Percentiles rank a stretch among this genome's conserved stretches.
Conservation (phyloP, 1,284 basidiomycete species). For the Ceratobasidium sp. region DNA sequence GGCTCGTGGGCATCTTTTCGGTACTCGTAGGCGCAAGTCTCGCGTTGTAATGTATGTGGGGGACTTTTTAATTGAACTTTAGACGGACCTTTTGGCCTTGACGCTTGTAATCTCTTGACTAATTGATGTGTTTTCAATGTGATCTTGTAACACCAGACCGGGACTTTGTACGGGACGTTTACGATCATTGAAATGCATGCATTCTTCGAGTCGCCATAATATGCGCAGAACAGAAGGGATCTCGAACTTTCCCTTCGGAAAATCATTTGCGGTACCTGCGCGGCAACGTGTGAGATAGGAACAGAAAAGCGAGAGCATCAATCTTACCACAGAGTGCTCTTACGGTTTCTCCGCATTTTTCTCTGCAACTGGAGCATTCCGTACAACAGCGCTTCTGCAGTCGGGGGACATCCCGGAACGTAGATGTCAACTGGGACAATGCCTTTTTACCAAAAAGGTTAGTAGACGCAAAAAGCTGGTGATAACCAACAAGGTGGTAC, state of each 20-base stretch:
- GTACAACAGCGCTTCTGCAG: slow-evolving; percentile 93
- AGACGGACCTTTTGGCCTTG: slow-evolving; percentile 9
- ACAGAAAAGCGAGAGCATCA: slow-evolving; percentile 15
- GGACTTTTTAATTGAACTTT: neutral
- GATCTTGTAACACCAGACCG: slow-evolving; percentile 1
- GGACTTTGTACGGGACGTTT: slow-evolving; percentile 27
- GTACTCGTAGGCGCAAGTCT: slow-evolving; percentile 24
- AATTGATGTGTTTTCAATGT: neutral
- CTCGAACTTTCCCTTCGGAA: neutral
- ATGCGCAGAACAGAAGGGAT: neutral
- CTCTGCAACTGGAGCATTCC: slow-evolving; percentile 97
- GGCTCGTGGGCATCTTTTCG: slow-evolving; percentile 13
- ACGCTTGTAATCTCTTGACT: neutral
- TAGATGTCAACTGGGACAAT: slow-evolving; percentile 99
- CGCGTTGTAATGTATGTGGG: neutral
- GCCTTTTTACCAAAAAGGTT: slow-evolving; percentile 56
- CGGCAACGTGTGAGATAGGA: slow-evolving; percentile 32
- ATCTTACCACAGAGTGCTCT: slow-evolving; percentile 89
- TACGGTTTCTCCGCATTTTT: slow-evolving; percentile 94
- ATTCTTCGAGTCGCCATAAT: slow-evolving; percentile 4
- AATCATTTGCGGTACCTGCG: slow-evolving; percentile 38
- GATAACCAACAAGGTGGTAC: slow-evolving; percentile 54
- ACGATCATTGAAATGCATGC: slow-evolving; percentile 26
- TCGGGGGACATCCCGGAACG: slow-evolving; percentile 94
- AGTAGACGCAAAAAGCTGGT: slow-evolving; percentile 3